A percentile compares a stretch with the other conserved stretches of the same genome.
phyloP scores from a whole-genome alignment of 2,329 filamentous ascomycete species.

The Aspergillus quadrilineatus region DNA sequence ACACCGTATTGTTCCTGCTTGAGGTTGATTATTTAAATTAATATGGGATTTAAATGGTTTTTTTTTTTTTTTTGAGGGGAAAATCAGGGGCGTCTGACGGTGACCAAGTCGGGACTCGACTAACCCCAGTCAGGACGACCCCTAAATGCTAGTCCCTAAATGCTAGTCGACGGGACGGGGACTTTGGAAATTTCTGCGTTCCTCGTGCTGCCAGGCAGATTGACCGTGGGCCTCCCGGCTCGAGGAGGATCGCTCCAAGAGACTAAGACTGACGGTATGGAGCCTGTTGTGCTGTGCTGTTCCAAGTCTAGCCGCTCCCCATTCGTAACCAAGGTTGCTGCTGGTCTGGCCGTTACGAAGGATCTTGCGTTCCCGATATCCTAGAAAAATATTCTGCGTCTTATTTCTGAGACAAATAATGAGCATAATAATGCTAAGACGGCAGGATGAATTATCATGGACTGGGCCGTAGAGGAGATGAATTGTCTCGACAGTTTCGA shows the following conservation, averaged over 20 bases:
- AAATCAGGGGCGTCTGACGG: background rate
- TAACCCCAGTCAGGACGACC: background rate
- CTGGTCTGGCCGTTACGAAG: slow-evolving; percentile 9
- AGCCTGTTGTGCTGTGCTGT: background rate
- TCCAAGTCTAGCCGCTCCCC: slow-evolving; percentile 1
- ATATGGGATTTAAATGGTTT: background rate
- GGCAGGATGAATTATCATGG: too few relatives aligned
- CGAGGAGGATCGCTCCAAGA: background rate
- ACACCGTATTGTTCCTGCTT: background rate
- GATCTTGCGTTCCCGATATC: slow-evolving; percentile 1
- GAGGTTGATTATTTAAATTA: background rate
- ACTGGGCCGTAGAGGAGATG: too few relatives aligned
- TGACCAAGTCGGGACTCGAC: slow-evolving; percentile 7
- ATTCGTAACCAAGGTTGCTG: slow-evolving; percentile 9
- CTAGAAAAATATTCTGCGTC: background rate
- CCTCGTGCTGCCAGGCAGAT: background rate
- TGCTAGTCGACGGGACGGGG: background rate
- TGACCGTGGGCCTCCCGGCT: background rate
- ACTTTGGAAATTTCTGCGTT: slow-evolving; percentile 3
- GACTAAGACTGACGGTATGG: background rate
- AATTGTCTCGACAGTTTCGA: too few relatives aligned
- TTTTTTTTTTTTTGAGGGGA: background rate
- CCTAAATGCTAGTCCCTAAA: slow-evolving; percentile 4
- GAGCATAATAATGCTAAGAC: background rate
- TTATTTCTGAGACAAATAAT: background rate